Evolutionary conservation across 169 alveolate genomes (phyloP).

Genomic region (Neospora caninum): DNA sequence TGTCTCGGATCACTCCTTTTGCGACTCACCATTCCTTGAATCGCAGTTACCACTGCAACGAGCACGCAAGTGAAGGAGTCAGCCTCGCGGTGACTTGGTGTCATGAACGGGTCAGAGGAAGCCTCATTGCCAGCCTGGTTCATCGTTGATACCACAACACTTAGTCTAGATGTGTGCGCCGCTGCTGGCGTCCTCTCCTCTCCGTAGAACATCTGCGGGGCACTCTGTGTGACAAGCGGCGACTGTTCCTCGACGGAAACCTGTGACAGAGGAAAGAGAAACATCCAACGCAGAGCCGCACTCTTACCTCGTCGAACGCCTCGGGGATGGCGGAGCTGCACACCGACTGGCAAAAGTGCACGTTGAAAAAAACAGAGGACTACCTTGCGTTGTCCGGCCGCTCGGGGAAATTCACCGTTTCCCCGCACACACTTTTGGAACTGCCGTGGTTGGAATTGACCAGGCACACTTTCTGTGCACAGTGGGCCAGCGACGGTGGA

Average conservation of each 20-base stretch:
- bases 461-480: too few relatives aligned
- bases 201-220: neutral
- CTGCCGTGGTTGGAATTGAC: too few relatives aligned
- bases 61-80: neutral
- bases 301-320: too few relatives aligned
- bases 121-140: neutral
- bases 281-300: too few relatives aligned
- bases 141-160: neutral
- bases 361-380: too few relatives aligned
- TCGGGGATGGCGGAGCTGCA: too few relatives aligned
- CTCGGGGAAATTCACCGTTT: too few relatives aligned
- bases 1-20: too few relatives aligned
- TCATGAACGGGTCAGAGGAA: neutral
- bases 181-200: neutral
- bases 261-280: neutral
- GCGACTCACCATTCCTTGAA: neutral
- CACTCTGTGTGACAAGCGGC: neutral
- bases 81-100: neutral
- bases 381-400: too few relatives aligned
- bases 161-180: neutral
- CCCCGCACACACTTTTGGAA: too few relatives aligned
- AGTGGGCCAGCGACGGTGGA: too few relatives aligned
- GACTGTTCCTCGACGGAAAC: slow-evolving; percentile 20
- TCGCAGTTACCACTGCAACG: neutral
- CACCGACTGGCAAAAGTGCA: too few relatives aligned